phyloP scores from a whole-genome alignment of 225 moss, liverwort and hornwort genomes.

The Asterella californica region DNA sequence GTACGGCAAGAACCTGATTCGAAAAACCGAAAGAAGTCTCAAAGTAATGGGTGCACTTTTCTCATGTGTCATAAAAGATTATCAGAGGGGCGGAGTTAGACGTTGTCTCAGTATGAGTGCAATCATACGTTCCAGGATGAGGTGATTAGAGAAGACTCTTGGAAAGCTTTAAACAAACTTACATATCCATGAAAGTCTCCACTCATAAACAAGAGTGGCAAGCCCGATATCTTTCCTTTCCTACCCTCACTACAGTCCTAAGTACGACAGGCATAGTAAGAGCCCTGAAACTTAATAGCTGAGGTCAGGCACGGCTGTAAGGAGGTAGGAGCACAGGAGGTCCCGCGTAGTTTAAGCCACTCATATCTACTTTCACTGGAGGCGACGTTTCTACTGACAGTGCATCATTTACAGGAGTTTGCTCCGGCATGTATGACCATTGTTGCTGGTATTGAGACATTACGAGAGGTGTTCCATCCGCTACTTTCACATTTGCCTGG shows the following conservation, averaged over 20 bases:
- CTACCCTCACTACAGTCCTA: background rate
- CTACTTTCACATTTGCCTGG: slow-evolving; percentile 19
- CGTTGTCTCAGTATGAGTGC: too few relatives aligned
- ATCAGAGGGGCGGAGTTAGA: background rate
- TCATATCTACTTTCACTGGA: slow-evolving; percentile 28
- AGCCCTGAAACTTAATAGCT: background rate
- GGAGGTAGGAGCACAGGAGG: background rate
- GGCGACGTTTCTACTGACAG: background rate
- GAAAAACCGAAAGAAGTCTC: background rate
- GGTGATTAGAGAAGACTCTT: background rate
- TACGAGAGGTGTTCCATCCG: slow-evolving; percentile 14
- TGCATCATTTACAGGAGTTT: slow-evolving; percentile 21
- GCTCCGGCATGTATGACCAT: slow-evolving; percentile 14
- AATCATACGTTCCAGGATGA: background rate
- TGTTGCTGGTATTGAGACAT: slow-evolving; percentile 11
- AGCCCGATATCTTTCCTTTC: background rate
- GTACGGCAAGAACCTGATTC: background rate
- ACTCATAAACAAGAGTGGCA: slow-evolving; percentile 7
- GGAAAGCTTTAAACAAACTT: background rate
- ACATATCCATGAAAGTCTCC: slow-evolving; percentile 7
- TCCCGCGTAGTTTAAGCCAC: slow-evolving; percentile 15
- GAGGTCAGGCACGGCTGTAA: slow-evolving; percentile 12
- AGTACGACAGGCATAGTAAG: background rate
- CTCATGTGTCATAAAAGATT: background rate
- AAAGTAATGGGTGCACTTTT: background rate